Evolutionary conservation across 1,284 basidiomycete genomes (phyloP), one percentile per base, ranked within the genome.

Genomic region (Chalciporus sp.): DNA sequence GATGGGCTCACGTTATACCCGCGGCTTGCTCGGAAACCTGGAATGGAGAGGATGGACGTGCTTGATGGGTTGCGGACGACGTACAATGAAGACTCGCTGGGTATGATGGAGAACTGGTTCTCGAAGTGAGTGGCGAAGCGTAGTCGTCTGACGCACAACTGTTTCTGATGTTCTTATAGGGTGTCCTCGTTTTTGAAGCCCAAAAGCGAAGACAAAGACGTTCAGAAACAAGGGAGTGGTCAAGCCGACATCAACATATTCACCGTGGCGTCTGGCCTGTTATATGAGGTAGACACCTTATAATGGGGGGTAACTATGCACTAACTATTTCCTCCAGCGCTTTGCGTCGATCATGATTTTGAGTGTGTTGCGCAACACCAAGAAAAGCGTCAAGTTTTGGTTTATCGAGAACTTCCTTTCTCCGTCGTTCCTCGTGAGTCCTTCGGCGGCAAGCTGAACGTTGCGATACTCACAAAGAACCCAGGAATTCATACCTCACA

Each of bases 381-480:
- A 94, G 31, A 90, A 87, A 64, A 88, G 84, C 23, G 95, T 98
- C 72, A 99, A 99, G 71, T 99, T 99, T 74, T 99, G 96, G 96
- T 98, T 99, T 73, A 98, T 99, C 61, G 93, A 98, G 68, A 99
- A 99, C 74, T 99, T 98, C 82, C 80, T 99, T 20, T 98, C 96
- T 0, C 96, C 96, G 0, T 94, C 95, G 0, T 99, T 99, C 84
- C 79, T 98, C 56, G 92, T 92, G 57, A 60, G 83, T 71, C 11
- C 19, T 31, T 16, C 20, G 43, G n/a, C 23, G 20, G 29, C 3
- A 8, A 1, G 16, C 5, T 27, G 42, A 29, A 17, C 26, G 4
- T 23, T 29, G 14, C 19, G 9, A 11, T 29, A 29, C 54, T 60
- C 52, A 71, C 35, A 39, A 3, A 7, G 7, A 1, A 3, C 33